Conservation (phyloP, 139 green algal genomes). For the Micractinium conductrix region DNA sequence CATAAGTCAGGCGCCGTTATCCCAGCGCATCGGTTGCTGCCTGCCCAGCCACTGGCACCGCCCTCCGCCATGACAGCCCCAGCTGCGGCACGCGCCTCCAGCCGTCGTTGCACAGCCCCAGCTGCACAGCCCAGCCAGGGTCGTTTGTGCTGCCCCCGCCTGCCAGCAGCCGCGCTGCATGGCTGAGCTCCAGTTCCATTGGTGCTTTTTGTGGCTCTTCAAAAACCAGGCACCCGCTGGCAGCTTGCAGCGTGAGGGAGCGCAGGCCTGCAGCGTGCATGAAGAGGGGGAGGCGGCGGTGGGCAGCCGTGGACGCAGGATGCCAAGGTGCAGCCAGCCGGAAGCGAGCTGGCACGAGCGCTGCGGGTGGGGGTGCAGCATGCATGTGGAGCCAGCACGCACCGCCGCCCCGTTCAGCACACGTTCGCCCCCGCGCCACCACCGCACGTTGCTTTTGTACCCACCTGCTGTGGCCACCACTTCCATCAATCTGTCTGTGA, state of each 20-base stretch:
- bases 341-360: too few species aligned
- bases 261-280: background rate
- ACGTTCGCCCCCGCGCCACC: background rate
- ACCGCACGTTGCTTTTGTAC: background rate
- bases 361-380: background rate
- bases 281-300: background rate
- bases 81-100: too few species aligned
- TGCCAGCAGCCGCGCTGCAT: constrained; percentile 5
- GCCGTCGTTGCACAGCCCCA: background rate
- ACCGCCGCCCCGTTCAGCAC: background rate
- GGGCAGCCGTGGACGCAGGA: background rate
- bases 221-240: background rate
- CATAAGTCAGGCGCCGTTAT: too few species aligned
- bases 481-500: constrained; percentile 7
- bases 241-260: background rate
- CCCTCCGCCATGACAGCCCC: too few species aligned
- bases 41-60: too few species aligned
- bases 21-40: too few species aligned
- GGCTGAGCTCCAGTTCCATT: constrained; percentile 5
- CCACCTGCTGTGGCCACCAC: background rate
- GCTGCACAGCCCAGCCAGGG: background rate
- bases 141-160: too few species aligned
- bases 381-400: background rate
- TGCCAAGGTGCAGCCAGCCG: background rate
- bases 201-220: background rate